phyloP scores from a whole-genome alignment of 1,284 basidiomycete species.

The Ustilago shanxiensis region DNA sequence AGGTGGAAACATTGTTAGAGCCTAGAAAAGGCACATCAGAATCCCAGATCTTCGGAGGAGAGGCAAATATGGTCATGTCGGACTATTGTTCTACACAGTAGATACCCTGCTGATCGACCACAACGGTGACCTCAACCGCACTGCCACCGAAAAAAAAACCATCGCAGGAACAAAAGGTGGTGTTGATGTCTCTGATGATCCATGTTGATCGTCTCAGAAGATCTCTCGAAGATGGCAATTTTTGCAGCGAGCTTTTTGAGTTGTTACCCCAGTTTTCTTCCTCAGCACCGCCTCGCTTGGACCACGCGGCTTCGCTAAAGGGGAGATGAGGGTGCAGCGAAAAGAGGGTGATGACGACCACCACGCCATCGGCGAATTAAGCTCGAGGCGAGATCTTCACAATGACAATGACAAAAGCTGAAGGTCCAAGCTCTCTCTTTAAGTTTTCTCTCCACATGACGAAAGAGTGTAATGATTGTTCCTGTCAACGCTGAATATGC shows the following conservation, averaged over 20 bases:
- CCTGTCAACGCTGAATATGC: not conserved
- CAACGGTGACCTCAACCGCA: not conserved
- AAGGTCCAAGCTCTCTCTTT: not conserved
- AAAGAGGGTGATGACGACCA: constrained; percentile 14
- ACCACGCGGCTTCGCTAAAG: not conserved
- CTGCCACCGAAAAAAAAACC: not conserved
- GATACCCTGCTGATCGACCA: not conserved
- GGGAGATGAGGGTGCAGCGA: not conserved
- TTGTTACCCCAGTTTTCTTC: not conserved
- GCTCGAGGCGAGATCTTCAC: not conserved
- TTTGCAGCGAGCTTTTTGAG: not conserved
- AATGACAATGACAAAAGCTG: not conserved
- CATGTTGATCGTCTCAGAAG: constrained; percentile 1
- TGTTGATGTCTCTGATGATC: not conserved
- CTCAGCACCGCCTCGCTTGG: not conserved
- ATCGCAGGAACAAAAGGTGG: not conserved
- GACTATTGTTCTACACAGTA: too few species aligned
- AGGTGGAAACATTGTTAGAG: not conserved
- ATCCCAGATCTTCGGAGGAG: too few species aligned
- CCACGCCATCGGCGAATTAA: not conserved
- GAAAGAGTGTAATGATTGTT: not conserved
- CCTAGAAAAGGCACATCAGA: not conserved
- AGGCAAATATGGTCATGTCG: not conserved
- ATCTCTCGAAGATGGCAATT: not conserved
- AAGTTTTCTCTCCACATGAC: constrained; percentile 2